Base-by-base conservation (phyloP, 306 rosid species). In the Castanea crenata region DNA sequence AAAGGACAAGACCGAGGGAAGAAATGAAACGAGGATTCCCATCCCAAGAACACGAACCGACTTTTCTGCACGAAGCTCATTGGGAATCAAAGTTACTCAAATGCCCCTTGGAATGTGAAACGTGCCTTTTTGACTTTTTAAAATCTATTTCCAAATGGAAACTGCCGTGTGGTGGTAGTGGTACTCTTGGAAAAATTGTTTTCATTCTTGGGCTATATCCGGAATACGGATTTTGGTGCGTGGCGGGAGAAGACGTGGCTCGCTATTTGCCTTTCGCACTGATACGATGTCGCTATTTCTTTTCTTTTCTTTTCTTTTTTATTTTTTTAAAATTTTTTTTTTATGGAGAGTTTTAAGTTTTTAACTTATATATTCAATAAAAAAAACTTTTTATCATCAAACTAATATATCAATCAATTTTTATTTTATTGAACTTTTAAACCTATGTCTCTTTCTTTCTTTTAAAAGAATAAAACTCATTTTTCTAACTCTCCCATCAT, bases 201-300 rank as follows among this genome's bases (percentile, higher is more conserved):
- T 9, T 5, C 23, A 3, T 1, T 4, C 20, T 41, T 31, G 72
- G 85, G 79, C 38, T 79, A 68, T 68, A 73, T 56, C 27, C 9
- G 86, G 41, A 54, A 62, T 69, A 69, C 10, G 2, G 0, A 1
- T 3, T 54, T 62, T 15, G 20, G 34, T 11, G 12, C 11, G 81
- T 77, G 88, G 90, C 88, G 86, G 90, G 90, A 82, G 86, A 84
- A 35, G 68, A 84, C 90, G 88, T 87, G 90, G 85, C 74, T 31
- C 21, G 21, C 16, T 61, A 16, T 68, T 59, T 15, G 75, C 90
- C 90, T 73, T 84, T 77, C 69, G 62, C 72, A 6, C 46, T 20
- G 5, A 76, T 55, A 76, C 58, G 58, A 1, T 56, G 68, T 25
- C 81, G 75, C 35, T 61, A 15, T 2, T 10, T 25, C n/a, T 19